A percentile compares a stretch with the other conserved stretches of the same genome.
Evolutionary conservation across 139 green algal species (phyloP).

Genomic region (Closterium sp.): DNA sequence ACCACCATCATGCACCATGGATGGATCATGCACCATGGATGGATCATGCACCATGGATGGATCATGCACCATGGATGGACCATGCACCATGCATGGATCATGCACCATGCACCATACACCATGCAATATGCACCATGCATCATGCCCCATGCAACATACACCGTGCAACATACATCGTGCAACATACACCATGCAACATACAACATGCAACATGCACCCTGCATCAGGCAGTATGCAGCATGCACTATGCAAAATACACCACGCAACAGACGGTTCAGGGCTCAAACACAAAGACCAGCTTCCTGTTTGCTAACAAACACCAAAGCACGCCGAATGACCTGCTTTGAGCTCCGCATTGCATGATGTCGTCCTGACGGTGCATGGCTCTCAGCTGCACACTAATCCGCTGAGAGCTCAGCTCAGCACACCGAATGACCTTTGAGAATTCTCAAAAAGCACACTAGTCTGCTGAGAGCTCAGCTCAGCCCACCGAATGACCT

Average conservation of each 20-base stretch:
- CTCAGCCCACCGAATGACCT: background rate
- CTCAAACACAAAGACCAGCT: background rate
- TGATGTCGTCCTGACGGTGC: no score
- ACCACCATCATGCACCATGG: no score
- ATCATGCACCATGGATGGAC: background rate
- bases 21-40: no score
- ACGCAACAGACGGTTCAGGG: background rate
- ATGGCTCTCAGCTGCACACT: no score
- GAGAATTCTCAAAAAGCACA: no score
- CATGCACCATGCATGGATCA: background rate
- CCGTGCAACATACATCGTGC: background rate
- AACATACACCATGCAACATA: background rate
- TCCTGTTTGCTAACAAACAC: background rate
- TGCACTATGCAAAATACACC: background rate
- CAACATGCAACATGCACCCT: background rate
- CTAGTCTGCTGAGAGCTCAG: no score
- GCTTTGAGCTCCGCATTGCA: background rate
- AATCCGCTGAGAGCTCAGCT: no score
- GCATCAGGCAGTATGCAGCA: background rate
- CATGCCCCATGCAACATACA: background rate
- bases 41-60: background rate
- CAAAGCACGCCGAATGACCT: background rate
- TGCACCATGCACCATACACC: no score
- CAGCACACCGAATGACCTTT: no score
- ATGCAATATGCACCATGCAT: background rate